Conservation (phyloP, 768 basidiomycete species). For the Calocybe cyanea region DNA sequence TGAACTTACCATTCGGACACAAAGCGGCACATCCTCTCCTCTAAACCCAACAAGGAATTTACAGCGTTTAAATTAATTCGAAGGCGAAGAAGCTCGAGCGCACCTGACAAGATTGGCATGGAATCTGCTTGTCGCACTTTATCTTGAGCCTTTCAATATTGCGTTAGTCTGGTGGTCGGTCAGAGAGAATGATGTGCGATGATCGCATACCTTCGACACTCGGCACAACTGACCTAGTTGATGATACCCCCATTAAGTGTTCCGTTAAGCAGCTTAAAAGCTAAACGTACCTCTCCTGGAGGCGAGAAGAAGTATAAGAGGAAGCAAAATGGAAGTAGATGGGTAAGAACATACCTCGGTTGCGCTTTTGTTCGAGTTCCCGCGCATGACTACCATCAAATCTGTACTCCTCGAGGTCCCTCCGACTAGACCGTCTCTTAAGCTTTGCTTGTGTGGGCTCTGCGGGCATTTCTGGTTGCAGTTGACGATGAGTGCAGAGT, state of each 20-base stretch:
- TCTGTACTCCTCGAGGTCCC: constrained; percentile 46
- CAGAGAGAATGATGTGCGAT: constrained; percentile 28
- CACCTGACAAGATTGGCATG: constrained; percentile 74
- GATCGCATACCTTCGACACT: constrained; percentile 73
- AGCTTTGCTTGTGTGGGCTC: constrained; percentile 50
- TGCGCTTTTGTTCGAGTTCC: constrained; percentile 73
- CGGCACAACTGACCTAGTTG: constrained; percentile 68
- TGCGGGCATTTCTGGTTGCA: constrained; percentile 44
- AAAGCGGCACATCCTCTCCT: constrained; percentile 65
- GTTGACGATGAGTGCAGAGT: not conserved
- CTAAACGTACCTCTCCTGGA: constrained; percentile 27
- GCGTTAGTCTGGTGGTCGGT: constrained; percentile 4
- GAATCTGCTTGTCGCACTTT: constrained; percentile 80
- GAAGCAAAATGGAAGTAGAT: constrained; percentile 5
- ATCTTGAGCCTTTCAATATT: constrained; percentile 56
- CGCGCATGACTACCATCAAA: constrained; percentile 53
- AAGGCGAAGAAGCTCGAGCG: constrained; percentile 12
- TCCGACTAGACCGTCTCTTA: constrained; percentile 45
- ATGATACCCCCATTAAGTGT: constrained; percentile 11
- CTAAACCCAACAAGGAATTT: constrained; percentile 23
- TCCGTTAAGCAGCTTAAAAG: not conserved
- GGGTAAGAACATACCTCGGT: constrained; percentile 48
- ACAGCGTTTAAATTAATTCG: not conserved
- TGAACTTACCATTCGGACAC: constrained; percentile 61
- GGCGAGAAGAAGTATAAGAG: constrained; percentile 8